phyloP scores from a whole-genome alignment of 1,284 basidiomycete genomes.

The Pseudozyma tsukubaensis region DNA sequence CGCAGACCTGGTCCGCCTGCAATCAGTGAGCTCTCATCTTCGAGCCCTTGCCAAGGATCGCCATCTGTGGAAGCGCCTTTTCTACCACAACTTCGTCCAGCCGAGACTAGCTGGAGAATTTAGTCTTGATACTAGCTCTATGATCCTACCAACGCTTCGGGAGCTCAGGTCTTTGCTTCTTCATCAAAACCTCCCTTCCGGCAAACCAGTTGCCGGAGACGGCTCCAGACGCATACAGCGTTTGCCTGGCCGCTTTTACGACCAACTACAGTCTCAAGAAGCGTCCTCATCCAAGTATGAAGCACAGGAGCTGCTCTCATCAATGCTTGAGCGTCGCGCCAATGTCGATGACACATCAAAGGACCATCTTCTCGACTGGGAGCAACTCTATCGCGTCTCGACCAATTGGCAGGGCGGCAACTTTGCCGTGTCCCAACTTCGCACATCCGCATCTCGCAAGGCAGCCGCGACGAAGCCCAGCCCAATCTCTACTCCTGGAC shows the following conservation, averaged over 20 bases:
- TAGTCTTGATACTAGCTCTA: not conserved
- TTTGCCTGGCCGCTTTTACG: conserved; percentile 27
- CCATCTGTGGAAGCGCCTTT: conserved; percentile 47
- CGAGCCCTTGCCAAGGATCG: conserved; percentile 35
- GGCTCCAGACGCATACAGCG: conserved; percentile 17
- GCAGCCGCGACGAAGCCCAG: not conserved
- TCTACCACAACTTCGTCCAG: conserved; percentile 32
- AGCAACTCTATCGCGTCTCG: conserved; percentile 43
- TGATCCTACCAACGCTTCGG: conserved; percentile 28
- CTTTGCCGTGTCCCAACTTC: conserved; percentile 39
- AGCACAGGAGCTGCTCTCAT: conserved; percentile 1
- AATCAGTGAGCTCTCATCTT: conserved; percentile 27
- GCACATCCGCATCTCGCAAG: not conserved
- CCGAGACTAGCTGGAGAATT: conserved; percentile 1
- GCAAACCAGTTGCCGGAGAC: conserved; percentile 21
- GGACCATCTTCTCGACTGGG: conserved; percentile 42
- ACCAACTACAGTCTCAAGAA: not conserved
- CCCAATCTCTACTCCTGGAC: not conserved
- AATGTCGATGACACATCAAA: not conserved
- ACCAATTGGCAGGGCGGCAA: conserved; percentile 48
- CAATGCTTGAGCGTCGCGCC: not conserved
- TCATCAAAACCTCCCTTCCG: conserved; percentile 27
- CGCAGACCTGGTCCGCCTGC: conserved; percentile 23
- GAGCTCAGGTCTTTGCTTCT: conserved; percentile 39
- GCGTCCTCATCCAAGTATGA: not conserved